Conservation (phyloP, 208 protist species). For the Naegleria fowleri region DNA sequence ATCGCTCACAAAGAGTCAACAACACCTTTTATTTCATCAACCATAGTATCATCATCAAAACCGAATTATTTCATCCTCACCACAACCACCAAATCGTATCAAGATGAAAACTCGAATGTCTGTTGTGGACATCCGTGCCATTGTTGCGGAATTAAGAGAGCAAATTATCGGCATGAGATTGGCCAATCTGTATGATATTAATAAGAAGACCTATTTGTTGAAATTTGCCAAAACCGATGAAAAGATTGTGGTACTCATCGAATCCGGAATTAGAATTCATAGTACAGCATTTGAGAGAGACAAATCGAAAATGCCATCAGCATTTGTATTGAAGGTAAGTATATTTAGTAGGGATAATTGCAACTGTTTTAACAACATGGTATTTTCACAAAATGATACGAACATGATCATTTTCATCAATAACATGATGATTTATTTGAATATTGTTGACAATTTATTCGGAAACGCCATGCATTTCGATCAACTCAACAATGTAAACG, state of each 20-base stretch:
- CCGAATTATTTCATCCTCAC: neutral
- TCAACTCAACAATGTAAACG: too few species aligned
- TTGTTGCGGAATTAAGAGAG: conserved; percentile 72
- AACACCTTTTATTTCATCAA: neutral
- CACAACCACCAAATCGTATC: neutral
- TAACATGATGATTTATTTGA: too few species aligned
- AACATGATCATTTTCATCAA: too few species aligned
- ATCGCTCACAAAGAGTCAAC: neutral
- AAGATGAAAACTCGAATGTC: conserved; percentile 82
- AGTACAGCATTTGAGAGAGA: conserved; percentile 76
- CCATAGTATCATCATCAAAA: neutral
- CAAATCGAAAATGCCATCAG: conserved; percentile 78
- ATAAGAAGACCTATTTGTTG: conserved; percentile 79
- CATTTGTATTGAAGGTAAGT: conserved; percentile 69
- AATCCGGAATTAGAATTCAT: conserved; percentile 84
- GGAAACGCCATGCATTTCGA: too few species aligned
- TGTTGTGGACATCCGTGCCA: conserved; percentile 76
- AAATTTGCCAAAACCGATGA: conserved; percentile 80
- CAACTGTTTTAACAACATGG: neutral
- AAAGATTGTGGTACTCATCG: conserved; percentile 78
- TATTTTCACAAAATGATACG: neutral
- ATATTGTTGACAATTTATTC: too few species aligned
- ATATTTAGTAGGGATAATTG: neutral
- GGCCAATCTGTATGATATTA: conserved; percentile 88
- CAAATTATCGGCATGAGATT: conserved; percentile 73